Evolutionary conservation across 345 rosid species (phyloP), one percentile per base, ranked within the genome.

Genomic region (Camelina laxa): DNA sequence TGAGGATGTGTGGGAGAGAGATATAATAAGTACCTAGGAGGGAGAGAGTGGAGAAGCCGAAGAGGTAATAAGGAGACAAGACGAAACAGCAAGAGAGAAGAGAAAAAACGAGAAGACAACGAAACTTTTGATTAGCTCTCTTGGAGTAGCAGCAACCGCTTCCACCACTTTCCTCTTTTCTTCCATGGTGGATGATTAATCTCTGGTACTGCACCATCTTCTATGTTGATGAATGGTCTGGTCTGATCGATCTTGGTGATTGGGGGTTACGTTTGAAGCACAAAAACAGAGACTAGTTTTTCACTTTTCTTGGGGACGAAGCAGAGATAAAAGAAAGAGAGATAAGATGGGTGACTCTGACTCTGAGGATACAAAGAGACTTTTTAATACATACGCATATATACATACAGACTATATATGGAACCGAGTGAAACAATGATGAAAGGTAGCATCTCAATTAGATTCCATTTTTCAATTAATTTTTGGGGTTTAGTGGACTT

Each of bases 1-100:
- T 19, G 54, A 35, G 20, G 16, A 22, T 31, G 6, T 67, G 57
- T 2, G 30, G 7, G 10, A 62, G 53, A 30, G 36, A 41, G 38
- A 59, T 17, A 21, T n/a, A 10, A 49, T 82, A 93, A 10, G 53
- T 82, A 93, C 97, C 83, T 63, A 83, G 27, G 20, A 85, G 81
- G 54, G 88, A 87, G 54, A 82, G 74, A 74, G 86, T 55, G 39
- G 91, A 84, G 70, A 83, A 79, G 76, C 80, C 72, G 33, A 88
- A 80, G 67, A 83, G 67, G 53, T 62, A 62, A 63, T 80, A 77
- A 81, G 89, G 88, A 33, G 81, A 80, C 70, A 89, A 42, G 30
- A 93, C 58, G 69, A 92, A 77, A 79, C 73, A 73, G 74, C 86
- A 90, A 67, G 87, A 90, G 54, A 92, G 80, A 38, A 92, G 62